Evolutionary conservation across 768 basidiomycete species (phyloP), one percentile per base, ranked within the genome.

Genomic region (Phylloporus arenicola): DNA sequence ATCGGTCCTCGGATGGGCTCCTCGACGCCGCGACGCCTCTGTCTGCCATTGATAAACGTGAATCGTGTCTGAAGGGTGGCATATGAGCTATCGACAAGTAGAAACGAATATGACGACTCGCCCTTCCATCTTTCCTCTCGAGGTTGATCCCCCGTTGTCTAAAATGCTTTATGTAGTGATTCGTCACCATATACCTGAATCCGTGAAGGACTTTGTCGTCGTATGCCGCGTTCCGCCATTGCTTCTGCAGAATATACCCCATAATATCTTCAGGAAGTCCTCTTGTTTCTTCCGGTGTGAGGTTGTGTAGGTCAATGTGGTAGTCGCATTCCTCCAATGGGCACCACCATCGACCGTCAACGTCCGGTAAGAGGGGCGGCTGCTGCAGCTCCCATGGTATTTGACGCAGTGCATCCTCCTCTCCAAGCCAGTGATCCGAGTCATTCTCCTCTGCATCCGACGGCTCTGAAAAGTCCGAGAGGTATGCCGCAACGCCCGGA

Each of bases 381-480:
- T 58, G 43, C 33, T 61, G 64, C 43, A 72, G 61, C 43, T 67
- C 65, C 34, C 57, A 55, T 4, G 78, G 79, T 41, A 80, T 63
- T 13, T 30, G 69, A 42, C 35, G 52, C 48, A 42, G 55, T 55
- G 56, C 64, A 48, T 41, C 47, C 20, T 66, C 69, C 17, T 48
- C 50, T 34, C 52, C 47, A 11, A 44, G 3, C 1, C 17, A 17
- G 8, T 61, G 45, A 35, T 65, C 64, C 41, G 73, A 70, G 38
- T 74, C 73, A 2, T 74, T 64, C n/a, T 65, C 71, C 6, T 73
- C 68, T 12, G 65, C 67, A 19, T 76, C 74, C 4, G 80, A 80
- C 7, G 63, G 58, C n/a, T 76, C 74, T 11, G 77, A 78, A 59
- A 83, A 84, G 57, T 84, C 82, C 0, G 78, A 72, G 58, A 78